Conservation (phyloP, 257 asterid genomes). For the Mentha longifolia region DNA sequence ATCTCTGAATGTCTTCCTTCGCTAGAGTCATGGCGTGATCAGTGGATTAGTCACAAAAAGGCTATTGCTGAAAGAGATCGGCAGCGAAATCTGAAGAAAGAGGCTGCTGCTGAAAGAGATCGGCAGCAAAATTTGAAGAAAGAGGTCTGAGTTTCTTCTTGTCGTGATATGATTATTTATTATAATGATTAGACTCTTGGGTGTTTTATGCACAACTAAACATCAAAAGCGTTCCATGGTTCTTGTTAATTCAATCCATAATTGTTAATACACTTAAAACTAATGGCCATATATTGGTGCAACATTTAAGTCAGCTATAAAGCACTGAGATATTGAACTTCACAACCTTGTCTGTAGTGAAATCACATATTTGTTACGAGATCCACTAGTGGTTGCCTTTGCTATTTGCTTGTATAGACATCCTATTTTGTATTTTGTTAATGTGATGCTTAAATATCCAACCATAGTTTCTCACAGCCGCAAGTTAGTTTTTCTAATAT, state of each 20-base stretch:
- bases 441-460: neutral
- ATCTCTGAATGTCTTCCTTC: conserved; percentile 90
- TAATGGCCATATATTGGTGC: neutral
- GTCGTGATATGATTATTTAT: neutral
- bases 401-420: neutral
- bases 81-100: conserved; percentile 53
- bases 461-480: neutral
- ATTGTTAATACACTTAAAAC: neutral
- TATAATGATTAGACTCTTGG: neutral
- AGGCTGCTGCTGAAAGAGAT: conserved; percentile 81
- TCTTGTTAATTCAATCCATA: neutral
- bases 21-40: conserved; percentile 79
- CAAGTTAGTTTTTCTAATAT: conserved; percentile 11
- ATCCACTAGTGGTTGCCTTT: neutral
- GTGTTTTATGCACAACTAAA: neutral
- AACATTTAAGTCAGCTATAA: neutral
- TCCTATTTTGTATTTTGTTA: neutral
- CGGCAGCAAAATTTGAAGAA: conserved; percentile 50
- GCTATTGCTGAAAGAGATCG: conserved; percentile 69
- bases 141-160: conserved; percentile 53
- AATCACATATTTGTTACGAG: conserved; percentile 1
- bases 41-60: conserved; percentile 77
- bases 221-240: neutral
- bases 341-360: neutral
- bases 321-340: neutral